Base-by-base conservation (phyloP, 2,329 filamentous ascomycete species). In the Pseudocercospora macadamiae region DNA sequence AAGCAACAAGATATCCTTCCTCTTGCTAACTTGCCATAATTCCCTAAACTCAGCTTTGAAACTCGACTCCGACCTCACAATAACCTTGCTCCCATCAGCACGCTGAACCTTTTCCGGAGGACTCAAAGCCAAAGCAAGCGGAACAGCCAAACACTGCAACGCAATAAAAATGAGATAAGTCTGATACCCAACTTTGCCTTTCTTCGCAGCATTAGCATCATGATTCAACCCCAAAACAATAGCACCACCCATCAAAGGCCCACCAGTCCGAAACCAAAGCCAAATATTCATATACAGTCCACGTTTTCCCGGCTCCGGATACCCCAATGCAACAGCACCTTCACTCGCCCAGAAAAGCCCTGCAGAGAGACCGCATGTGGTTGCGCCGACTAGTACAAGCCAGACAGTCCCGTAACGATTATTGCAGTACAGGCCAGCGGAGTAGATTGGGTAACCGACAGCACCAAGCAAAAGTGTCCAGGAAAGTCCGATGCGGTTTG, bases 261-360 rank as follows among this genome's bases (percentile, higher is more conserved):
- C 82, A 2, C 77, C 76, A 0, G 77, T 82, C 6, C 82, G 75
- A 62, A 82, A 83, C 76, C 78, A 80, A 2, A 80, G 71, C 78
- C 77, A 79, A 61, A 78, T 77, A 36, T 77, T 78, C 70, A 80
- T 75, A 55, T 80, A 82, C 36, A 70, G 73, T 2, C 79, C 80
- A 48, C 80, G 70, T 59, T 81, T 82, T 1, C 71, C 63, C 1
- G 76, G 74, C 59, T 82, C 80, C 0, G 80, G 78, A 47, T 82
- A 82, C 0, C 79, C 80, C 9, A 81, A 69, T 0, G 79, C 79
- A 3, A 82, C 75, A 0, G 80, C 79, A 10, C 79, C 80, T 65
- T 83, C 80, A 7, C 75, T 74, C 0, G 79, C 78, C 80, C 80
- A 83, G 70, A 82, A 82, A 1, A 82, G 69, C 1, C 79, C 80